Percentiles rank a stretch among this genome's conserved stretches.
phyloP scores from a whole-genome alignment of 2,329 filamentous ascomycete species.

The Cordyceps cateniannulata region DNA sequence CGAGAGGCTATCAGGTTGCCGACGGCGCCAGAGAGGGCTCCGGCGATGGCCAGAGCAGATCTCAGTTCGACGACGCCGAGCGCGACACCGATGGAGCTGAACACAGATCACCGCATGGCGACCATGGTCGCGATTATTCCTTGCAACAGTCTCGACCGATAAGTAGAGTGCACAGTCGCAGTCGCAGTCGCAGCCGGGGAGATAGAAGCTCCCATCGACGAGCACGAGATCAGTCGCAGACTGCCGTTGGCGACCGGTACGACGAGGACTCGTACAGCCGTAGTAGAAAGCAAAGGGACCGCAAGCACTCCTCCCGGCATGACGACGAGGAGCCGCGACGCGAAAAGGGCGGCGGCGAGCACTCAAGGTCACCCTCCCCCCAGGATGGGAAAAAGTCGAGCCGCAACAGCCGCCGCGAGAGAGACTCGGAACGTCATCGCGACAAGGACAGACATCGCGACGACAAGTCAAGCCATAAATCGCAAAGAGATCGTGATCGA shows the following conservation, averaged over 20 bases:
- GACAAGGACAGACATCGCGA: conserved; percentile 43
- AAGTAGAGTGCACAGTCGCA: conserved; percentile 22
- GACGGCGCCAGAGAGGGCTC: conserved; percentile 14
- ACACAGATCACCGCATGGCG: conserved; percentile 13
- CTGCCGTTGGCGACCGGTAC: conserved; percentile 41
- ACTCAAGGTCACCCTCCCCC: conserved; percentile 59
- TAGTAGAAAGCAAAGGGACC: conserved; percentile 44
- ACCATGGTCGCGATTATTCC: conserved; percentile 22
- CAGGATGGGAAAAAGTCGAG: conserved; percentile 50
- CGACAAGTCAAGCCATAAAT: conserved; percentile 35
- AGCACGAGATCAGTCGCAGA: conserved; percentile 49
- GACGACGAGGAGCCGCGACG: conserved; percentile 38
- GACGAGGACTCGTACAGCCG: conserved; percentile 37
- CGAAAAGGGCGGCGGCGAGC: conserved; percentile 41
- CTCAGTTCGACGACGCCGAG: conserved; percentile 17
- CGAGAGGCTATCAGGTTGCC: conserved; percentile 42
- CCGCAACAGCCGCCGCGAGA: conserved; percentile 56
- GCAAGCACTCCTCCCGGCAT: conserved; percentile 32
- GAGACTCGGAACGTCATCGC: conserved; percentile 34
- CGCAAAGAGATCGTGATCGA: conserved; percentile 37
- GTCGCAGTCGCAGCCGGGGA: conserved; percentile 28
- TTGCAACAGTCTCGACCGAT: conserved; percentile 29
- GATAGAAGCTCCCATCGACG: conserved; percentile 43
- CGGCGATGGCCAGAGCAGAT: conserved; percentile 10
- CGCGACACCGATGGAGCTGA: conserved; percentile 10